Conservation (phyloP, 768 basidiomycete species). For the Phylloporus rhodoxanthus region DNA sequence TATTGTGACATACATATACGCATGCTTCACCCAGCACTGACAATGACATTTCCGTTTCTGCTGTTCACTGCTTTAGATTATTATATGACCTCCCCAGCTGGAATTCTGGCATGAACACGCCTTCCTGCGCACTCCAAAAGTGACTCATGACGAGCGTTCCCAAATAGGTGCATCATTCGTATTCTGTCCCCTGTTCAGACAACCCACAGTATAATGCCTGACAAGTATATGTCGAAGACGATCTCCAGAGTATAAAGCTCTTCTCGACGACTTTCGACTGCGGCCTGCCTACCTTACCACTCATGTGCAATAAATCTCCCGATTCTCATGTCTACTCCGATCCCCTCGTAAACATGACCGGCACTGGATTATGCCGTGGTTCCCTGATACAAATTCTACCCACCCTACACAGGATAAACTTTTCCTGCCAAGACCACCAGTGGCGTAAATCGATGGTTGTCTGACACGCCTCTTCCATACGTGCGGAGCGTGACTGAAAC, state of each 20-base stretch:
- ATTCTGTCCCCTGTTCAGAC: not conserved
- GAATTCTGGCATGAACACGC: not conserved
- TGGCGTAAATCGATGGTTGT: slow-evolving; percentile 5
- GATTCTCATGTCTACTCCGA: not conserved
- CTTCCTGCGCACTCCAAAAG: not conserved
- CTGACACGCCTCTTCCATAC: slow-evolving; percentile 13
- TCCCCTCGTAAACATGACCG: slow-evolving; percentile 3
- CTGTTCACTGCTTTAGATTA: not conserved
- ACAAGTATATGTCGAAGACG: no score
- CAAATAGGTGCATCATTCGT: not conserved
- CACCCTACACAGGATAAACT: slow-evolving; percentile 1
- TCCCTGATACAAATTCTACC: slow-evolving; percentile 2
- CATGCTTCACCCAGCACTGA: not conserved
- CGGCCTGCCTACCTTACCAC: not conserved
- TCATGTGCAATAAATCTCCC: not conserved
- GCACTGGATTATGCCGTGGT: not conserved
- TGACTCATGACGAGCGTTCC: not conserved
- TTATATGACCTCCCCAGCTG: not conserved
- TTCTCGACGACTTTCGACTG: not conserved
- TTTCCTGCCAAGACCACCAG: not conserved
- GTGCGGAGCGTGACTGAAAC: slow-evolving; percentile 4
- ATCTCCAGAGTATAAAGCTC: not conserved
- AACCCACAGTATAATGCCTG: no score
- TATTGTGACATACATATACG: no score
- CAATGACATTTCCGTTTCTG: not conserved